phyloP scores from a whole-genome alignment of 164 flowering plant species.

The Vitis amurensis region DNA sequence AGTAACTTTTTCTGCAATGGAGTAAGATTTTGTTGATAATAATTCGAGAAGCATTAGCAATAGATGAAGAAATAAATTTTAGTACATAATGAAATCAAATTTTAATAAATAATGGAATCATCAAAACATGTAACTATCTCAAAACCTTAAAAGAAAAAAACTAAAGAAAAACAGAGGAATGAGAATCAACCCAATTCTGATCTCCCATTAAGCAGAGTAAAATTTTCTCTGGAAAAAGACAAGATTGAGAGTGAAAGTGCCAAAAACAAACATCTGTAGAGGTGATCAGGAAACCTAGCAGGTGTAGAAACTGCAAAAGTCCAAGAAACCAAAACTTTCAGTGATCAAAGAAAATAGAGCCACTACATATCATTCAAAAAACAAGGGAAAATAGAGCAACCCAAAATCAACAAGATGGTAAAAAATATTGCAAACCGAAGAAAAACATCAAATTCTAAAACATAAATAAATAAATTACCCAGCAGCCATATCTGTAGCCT shows the following conservation, averaged over 20 bases:
- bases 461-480: slow-evolving; percentile 50
- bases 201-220: background rate
- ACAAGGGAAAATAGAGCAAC: slow-evolving; percentile 17
- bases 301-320: slow-evolving; percentile 64
- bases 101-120: no score
- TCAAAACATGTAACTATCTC: no score
- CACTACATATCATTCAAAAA: background rate
- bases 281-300: slow-evolving; percentile 56
- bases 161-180: slow-evolving; percentile 1
- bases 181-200: background rate
- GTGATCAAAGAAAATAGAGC: background rate
- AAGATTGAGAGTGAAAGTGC: background rate
- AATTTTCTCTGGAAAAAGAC: background rate
- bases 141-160: slow-evolving; percentile 38
- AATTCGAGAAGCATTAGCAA: no score
- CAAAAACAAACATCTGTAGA: slow-evolving; percentile 72
- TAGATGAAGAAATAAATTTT: no score
- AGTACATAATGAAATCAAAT: no score
- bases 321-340: background rate
- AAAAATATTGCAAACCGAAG: background rate
- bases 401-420: no score
- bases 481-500: slow-evolving; percentile 98
- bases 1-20: no score
- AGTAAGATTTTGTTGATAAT: no score
- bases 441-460: slow-evolving; percentile 1